Percentiles rank a stretch among this genome's conserved stretches.
Conservation (phyloP, 768 basidiomycete species). For the Amanita brunnescens region DNA sequence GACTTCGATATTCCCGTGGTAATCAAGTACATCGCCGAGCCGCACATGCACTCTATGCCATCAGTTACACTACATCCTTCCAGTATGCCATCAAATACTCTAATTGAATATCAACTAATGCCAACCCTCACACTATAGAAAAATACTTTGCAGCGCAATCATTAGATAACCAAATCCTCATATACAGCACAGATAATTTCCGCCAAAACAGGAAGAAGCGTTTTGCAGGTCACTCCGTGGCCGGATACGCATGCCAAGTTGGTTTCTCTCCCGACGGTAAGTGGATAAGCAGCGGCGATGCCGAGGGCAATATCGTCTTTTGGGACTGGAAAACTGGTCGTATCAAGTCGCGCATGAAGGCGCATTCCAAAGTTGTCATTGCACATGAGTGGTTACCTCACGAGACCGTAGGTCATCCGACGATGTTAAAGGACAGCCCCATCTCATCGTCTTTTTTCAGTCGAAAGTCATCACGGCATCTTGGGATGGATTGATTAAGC, state of each 20-base stretch:
- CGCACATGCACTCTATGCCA: constrained; percentile 99
- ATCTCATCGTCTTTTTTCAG: constrained; percentile 35
- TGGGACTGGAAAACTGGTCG: constrained; percentile 99
- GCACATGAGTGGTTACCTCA: constrained; percentile 98
- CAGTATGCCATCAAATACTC: constrained; percentile 47
- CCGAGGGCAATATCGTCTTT: constrained; percentile 90
- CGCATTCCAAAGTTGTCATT: constrained; percentile 95
- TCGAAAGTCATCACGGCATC: constrained; percentile 95
- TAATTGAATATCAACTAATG: not conserved
- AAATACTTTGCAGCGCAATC: constrained; percentile 98
- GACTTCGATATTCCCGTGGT: constrained; percentile 99
- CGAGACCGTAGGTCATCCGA: constrained; percentile 65
- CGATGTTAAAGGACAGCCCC: constrained; percentile 38
- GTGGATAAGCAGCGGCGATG: constrained; percentile 96
- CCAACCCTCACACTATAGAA: constrained; percentile 35
- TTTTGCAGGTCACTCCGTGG: constrained; percentile 93
- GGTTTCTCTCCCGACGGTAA: constrained; percentile 98
- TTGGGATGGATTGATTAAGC: constrained; percentile 97
- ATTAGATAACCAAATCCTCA: constrained; percentile 95
- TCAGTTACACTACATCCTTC: constrained; percentile 94
- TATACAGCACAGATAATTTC: constrained; percentile 98
- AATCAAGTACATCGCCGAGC: constrained; percentile 99
- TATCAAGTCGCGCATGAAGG: constrained; percentile 83
- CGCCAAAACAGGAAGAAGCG: constrained; percentile 98
- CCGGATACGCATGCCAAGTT: constrained; percentile 95